Percentiles rank a stretch among this genome's conserved stretches.
Evolutionary conservation across 2,329 filamentous ascomycete genomes (phyloP).

Genomic region (Metarhizium album): DNA sequence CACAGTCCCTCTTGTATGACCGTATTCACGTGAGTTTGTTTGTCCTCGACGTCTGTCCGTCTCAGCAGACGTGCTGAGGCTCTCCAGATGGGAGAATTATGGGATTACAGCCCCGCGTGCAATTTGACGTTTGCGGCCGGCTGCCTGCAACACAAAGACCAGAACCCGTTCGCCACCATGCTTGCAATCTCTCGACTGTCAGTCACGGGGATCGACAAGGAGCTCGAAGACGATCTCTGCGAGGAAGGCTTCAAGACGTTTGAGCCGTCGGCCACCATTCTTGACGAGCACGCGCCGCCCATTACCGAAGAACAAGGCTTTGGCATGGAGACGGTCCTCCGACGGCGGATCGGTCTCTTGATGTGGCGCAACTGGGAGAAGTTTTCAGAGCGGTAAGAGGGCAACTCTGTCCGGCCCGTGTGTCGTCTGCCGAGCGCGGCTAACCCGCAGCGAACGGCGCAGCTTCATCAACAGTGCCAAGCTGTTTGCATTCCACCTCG

Average conservation of each 20-base stretch:
- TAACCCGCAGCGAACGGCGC: background rate
- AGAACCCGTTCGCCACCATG: slow-evolving; percentile 16
- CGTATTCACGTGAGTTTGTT: slow-evolving; percentile 10
- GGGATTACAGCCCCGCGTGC: slow-evolving; percentile 7
- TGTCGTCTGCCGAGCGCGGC: background rate
- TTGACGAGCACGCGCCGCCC: background rate
- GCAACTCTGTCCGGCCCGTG: background rate
- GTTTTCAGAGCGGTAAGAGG: slow-evolving; percentile 12
- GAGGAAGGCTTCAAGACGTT: background rate
- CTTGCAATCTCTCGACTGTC: slow-evolving; percentile 10
- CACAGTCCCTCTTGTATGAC: slow-evolving; percentile 5
- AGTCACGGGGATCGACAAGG: slow-evolving; percentile 4
- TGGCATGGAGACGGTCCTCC: background rate
- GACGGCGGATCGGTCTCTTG: slow-evolving; percentile 12
- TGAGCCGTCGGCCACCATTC: background rate
- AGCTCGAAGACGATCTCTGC: background rate
- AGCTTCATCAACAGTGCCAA: background rate
- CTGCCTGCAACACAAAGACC: slow-evolving; percentile 13
- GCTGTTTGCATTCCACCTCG: background rate
- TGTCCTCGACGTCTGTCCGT: too few relatives aligned
- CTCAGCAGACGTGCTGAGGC: background rate
- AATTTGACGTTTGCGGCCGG: slow-evolving; percentile 4
- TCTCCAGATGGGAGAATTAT: slow-evolving; percentile 11
- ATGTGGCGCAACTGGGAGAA: slow-evolving; percentile 17
- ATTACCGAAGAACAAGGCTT: background rate